phyloP scores from a whole-genome alignment of 2,329 filamentous ascomycete genomes.

The Elsinoe arachidis region DNA sequence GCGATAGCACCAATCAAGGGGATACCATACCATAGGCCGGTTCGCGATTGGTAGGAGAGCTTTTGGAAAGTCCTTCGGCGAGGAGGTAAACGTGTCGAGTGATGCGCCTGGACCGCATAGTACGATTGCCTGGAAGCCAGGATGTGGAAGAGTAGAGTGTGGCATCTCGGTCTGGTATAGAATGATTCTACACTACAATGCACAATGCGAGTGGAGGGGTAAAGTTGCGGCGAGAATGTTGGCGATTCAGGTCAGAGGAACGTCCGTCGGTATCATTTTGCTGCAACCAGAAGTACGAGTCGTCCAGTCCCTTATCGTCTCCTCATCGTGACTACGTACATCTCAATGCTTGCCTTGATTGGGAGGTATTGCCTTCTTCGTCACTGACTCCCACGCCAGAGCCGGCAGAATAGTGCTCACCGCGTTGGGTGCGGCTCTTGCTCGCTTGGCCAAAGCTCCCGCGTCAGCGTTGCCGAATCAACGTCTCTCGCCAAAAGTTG shows the following conservation, averaged over 20 bases:
- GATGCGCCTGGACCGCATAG: conserved; percentile 75
- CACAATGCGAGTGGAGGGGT: neutral
- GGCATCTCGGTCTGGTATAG: conserved; percentile 49
- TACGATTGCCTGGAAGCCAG: conserved; percentile 74
- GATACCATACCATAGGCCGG: conserved; percentile 83
- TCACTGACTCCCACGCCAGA: neutral
- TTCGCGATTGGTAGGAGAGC: conserved; percentile 76
- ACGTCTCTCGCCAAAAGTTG: conserved; percentile 11
- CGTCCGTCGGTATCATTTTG: too few species aligned
- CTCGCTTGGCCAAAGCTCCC: neutral
- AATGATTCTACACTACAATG: neutral
- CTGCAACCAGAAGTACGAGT: too few species aligned
- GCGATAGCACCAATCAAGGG: conserved; percentile 75
- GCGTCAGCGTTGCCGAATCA: conserved; percentile 11
- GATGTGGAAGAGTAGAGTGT: conserved; percentile 64
- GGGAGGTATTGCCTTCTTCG: neutral
- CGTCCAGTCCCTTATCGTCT: too few species aligned
- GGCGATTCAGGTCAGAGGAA: neutral
- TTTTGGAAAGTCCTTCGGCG: conserved; percentile 72
- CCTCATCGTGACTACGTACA: neutral
- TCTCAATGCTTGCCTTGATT: neutral
- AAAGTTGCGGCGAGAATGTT: neutral
- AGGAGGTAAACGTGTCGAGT: conserved; percentile 73
- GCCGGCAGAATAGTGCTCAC: neutral
- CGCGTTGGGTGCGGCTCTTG: neutral